Percentiles rank a stretch among this genome's conserved stretches.
phyloP scores from a whole-genome alignment of 2,329 filamentous ascomycete genomes.

The Orbilia brochopaga region DNA sequence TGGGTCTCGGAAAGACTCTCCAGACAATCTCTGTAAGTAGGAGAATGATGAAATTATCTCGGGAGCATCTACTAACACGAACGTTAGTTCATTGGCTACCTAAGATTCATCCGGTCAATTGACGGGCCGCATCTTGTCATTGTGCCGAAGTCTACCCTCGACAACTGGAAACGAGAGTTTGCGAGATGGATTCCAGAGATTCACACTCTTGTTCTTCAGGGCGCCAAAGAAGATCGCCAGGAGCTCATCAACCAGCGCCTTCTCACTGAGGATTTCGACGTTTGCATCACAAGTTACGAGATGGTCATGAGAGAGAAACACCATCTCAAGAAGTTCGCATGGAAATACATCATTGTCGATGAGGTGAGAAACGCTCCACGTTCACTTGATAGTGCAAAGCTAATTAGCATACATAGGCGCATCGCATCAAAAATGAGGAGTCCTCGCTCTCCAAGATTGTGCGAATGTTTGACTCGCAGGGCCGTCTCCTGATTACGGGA shows the following conservation, averaged over 20 bases:
- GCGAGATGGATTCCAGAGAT: constrained; percentile 93
- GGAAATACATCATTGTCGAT: constrained; percentile 99
- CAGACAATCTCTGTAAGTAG: constrained; percentile 77
- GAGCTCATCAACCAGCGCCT: constrained; percentile 86
- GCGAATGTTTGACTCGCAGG: constrained; percentile 91
- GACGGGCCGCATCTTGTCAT: constrained; percentile 87
- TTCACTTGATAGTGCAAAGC: not conserved
- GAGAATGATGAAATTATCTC: not conserved
- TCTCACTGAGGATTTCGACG: constrained; percentile 94
- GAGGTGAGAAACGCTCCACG: constrained; percentile 63
- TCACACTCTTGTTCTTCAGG: constrained; percentile 90
- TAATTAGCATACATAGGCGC: constrained; percentile 62
- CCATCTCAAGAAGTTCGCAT: constrained; percentile 94
- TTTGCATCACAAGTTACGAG: constrained; percentile 98
- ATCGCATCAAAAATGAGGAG: constrained; percentile 99
- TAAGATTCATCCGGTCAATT: constrained; percentile 87
- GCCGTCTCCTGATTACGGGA: constrained; percentile 92
- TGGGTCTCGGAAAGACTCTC: constrained; percentile 96
- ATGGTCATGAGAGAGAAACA: constrained; percentile 97
- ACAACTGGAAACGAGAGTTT: constrained; percentile 98
- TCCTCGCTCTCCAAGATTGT: constrained; percentile 97
- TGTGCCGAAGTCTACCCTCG: constrained; percentile 94
- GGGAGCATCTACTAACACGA: not conserved
- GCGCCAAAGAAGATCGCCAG: constrained; percentile 90
- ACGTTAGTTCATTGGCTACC: constrained; percentile 78